Percentiles rank a stretch among this genome's conserved stretches.
phyloP scores from a whole-genome alignment of 164 flowering plant genomes.

The Nymphaea colorata region DNA sequence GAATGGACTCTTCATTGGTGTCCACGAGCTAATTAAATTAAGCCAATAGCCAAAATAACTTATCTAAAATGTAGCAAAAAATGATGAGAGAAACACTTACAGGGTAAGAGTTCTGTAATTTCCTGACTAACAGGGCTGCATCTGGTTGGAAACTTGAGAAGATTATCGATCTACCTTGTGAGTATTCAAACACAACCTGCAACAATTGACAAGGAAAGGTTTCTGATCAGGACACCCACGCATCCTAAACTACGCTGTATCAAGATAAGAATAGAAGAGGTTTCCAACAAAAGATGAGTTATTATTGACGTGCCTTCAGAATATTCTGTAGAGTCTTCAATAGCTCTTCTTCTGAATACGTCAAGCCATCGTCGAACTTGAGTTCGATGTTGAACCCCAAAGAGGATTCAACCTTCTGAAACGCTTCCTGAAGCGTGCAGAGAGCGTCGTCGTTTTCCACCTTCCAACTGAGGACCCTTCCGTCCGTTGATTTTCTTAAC shows the following conservation, averaged over 20 bases:
- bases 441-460: constrained; percentile 59
- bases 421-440: constrained; percentile 81
- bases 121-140: constrained; percentile 53
- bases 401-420: constrained; percentile 48
- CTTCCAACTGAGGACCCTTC: constrained; percentile 53
- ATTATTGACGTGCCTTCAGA: constrained; percentile 23
- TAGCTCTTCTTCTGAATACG: constrained; percentile 41
- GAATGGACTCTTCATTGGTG: no score
- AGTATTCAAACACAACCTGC: constrained; percentile 55
- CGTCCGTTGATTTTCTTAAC: constrained; percentile 66
- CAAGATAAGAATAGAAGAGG: background rate
- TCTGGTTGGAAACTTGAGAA: constrained; percentile 93
- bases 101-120: constrained; percentile 29
- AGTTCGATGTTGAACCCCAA: constrained; percentile 88
- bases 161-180: constrained; percentile 56
- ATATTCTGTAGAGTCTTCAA: constrained; percentile 37
- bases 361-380: constrained; percentile 70
- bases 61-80: no score
- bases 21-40: no score
- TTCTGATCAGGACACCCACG: no score
- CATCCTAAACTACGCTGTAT: no score
- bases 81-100: no score
- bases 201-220: background rate
- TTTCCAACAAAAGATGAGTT: no score
- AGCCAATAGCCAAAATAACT: background rate